These are phyloP conservation scores for Saccharomycopsis sp. DNA, from an alignment of 805 yeast genomes.

Conservation along the genomic window DNA sequence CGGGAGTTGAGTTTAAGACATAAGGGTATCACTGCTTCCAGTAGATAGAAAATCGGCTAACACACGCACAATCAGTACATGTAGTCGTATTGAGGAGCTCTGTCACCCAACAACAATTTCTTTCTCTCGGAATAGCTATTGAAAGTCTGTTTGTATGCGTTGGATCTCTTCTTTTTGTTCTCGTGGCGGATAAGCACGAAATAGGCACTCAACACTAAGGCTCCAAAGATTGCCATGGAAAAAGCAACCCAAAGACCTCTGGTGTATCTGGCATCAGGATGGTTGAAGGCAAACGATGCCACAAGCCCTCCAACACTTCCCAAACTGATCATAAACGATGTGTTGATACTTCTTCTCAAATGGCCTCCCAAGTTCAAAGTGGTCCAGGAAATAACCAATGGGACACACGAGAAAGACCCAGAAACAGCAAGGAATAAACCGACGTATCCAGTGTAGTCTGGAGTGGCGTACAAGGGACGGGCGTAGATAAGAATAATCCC, in stretches of 20 bases:
- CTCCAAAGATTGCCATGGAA: neutral
- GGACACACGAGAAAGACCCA: constrained; percentile 53
- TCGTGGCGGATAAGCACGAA: neutral
- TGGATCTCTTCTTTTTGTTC: neutral
- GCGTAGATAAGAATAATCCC: constrained; percentile 10
- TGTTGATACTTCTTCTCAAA: constrained; percentile 47
- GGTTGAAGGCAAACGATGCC: neutral
- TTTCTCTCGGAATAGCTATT: neutral
- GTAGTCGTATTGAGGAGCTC: neutral
- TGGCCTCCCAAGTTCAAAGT: constrained; percentile 37
- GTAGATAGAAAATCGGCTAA: no score
- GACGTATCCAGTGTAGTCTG: constrained; percentile 8
- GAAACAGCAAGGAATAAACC: constrained; percentile 33
- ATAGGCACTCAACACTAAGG: neutral
- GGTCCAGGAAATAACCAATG: constrained; percentile 60
- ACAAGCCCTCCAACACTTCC: constrained; percentile 70
- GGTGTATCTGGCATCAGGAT: neutral
- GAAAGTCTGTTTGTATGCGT: neutral
- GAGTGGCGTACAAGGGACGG: constrained; percentile 2
- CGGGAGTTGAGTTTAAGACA: neutral
- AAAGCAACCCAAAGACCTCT: neutral
- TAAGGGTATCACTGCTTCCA: no score
- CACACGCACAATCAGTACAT: no score
- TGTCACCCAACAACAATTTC: neutral
- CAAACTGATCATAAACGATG: constrained; percentile 59